These are phyloP conservation scores for Sclerotinia subarctica DNA, from an alignment of 2,329 filamentous ascomycete genomes.

Conservation along the genomic window DNA sequence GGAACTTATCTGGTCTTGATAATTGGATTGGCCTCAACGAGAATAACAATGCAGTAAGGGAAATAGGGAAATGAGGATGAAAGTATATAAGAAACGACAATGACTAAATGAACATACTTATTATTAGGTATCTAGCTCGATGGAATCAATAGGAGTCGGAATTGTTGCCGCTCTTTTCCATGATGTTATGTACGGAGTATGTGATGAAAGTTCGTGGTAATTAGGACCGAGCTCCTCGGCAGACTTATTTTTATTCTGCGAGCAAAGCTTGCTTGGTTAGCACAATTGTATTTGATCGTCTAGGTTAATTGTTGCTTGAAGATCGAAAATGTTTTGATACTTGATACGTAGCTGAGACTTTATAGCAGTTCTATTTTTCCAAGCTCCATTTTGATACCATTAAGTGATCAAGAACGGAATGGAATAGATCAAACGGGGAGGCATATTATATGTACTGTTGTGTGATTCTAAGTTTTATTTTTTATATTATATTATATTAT, in stretches of 20 bases:
- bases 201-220: constrained; percentile 7
- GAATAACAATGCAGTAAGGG: not conserved
- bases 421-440: not conserved
- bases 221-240: constrained; percentile 14
- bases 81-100: not conserved
- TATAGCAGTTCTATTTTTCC: not conserved
- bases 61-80: too few species aligned
- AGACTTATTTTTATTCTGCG: not conserved
- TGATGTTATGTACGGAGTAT: not conserved
- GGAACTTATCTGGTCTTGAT: too few species aligned
- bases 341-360: not conserved
- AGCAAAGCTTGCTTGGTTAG: not conserved
- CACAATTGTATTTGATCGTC: not conserved
- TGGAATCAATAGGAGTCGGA: not conserved
- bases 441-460: not conserved
- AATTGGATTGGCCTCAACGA: not conserved
- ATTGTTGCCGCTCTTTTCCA: not conserved
- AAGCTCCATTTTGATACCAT: not conserved
- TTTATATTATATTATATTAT: not conserved
- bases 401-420: too few species aligned
- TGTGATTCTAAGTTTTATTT: not conserved
- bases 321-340: not conserved
- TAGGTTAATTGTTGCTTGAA: not conserved
- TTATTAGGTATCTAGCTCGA: not conserved
- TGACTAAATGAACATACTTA: not conserved